Evolutionary conservation across 1,139 yeast species (phyloP).

Genomic region (Suhomyces kunorum): DNA sequence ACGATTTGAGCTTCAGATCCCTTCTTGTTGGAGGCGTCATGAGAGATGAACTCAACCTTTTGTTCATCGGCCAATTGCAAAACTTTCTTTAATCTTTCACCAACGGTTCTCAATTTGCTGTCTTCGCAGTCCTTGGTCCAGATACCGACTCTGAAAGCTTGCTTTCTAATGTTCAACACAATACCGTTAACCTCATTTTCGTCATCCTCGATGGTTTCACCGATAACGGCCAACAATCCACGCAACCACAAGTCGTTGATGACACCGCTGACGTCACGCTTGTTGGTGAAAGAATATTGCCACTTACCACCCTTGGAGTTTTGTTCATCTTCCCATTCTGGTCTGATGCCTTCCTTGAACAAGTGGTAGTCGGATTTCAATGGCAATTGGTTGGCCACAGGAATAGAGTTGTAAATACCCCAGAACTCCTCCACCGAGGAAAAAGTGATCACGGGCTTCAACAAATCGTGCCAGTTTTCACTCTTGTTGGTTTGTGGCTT

Average conservation of each 20-base stretch:
- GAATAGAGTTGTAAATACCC: slow-evolving; percentile 96
- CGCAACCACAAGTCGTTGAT: slow-evolving; percentile 94
- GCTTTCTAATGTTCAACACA: slow-evolving; percentile 84
- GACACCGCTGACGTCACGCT: slow-evolving; percentile 56
- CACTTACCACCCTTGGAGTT: slow-evolving; percentile 95
- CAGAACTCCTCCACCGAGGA: slow-evolving; percentile 96
- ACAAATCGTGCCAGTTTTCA: slow-evolving; percentile 91
- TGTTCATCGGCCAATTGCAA: slow-evolving; percentile 68
- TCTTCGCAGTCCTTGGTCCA: slow-evolving; percentile 89
- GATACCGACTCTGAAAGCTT: slow-evolving; percentile 80
- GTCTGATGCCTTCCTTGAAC: slow-evolving; percentile 91
- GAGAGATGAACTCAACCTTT: slow-evolving; percentile 75
- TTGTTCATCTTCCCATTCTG: slow-evolving; percentile 96
- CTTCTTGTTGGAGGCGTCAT: slow-evolving; percentile 52
- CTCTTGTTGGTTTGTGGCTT: slow-evolving; percentile 79
- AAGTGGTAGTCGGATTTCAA: slow-evolving; percentile 92
- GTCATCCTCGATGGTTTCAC: slow-evolving; percentile 91
- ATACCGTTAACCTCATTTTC: slow-evolving; percentile 94
- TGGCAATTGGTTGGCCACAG: slow-evolving; percentile 90
- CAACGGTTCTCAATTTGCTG: slow-evolving; percentile 64
- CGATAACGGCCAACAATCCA: slow-evolving; percentile 86
- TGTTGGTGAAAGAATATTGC: slow-evolving; percentile 71
- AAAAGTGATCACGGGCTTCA: slow-evolving; percentile 91
- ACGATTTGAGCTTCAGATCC: slow-evolving; percentile 46
- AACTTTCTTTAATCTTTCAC: slow-evolving; percentile 81